Percentiles rank a stretch among this genome's conserved stretches.
Evolutionary conservation across 768 basidiomycete species (phyloP).

Genomic region (Phlebiopsis gigantea): DNA sequence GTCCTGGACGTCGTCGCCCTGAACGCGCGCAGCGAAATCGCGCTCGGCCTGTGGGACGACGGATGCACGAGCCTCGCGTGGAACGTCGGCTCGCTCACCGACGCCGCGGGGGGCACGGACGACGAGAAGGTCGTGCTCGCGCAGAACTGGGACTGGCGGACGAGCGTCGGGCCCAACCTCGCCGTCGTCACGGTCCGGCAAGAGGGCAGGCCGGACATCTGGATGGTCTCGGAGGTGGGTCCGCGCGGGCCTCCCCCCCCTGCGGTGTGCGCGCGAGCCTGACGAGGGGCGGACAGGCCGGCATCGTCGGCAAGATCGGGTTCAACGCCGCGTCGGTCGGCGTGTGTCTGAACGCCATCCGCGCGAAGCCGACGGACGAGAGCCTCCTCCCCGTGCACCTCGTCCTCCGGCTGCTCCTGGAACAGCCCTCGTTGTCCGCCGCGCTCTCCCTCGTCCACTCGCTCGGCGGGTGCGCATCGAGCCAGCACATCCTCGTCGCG

Average conservation of each 20-base stretch:
- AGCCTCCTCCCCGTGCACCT: slow-evolving; percentile 29
- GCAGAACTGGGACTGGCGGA: slow-evolving; percentile 36
- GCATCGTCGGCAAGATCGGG: slow-evolving; percentile 34
- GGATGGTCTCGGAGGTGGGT: slow-evolving; percentile 32
- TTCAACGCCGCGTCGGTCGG: slow-evolving; percentile 32
- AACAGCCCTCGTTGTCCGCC: slow-evolving; percentile 21
- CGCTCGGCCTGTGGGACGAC: slow-evolving; percentile 31
- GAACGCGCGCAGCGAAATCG: slow-evolving; percentile 34
- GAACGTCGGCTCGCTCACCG: slow-evolving; percentile 15
- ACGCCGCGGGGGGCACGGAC: background rate
- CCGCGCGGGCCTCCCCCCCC: background rate
- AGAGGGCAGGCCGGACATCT: slow-evolving; percentile 27
- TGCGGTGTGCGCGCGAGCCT: background rate
- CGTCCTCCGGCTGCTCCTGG: slow-evolving; percentile 27
- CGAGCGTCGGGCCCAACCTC: slow-evolving; percentile 27
- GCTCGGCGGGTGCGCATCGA: slow-evolving; percentile 29
- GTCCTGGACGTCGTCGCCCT: slow-evolving; percentile 30
- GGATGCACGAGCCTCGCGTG: slow-evolving; percentile 31
- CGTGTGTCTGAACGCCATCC: slow-evolving; percentile 32
- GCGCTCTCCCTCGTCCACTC: slow-evolving; percentile 24
- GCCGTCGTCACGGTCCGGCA: slow-evolving; percentile 26
- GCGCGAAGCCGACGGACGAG: slow-evolving; percentile 26
- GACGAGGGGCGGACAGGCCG: slow-evolving; percentile 20
- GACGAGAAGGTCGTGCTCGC: slow-evolving; percentile 23
- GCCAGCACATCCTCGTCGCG: slow-evolving; percentile 32